Base-by-base conservation (phyloP, 768 basidiomycete genomes). In the Russula sp. region DNA sequence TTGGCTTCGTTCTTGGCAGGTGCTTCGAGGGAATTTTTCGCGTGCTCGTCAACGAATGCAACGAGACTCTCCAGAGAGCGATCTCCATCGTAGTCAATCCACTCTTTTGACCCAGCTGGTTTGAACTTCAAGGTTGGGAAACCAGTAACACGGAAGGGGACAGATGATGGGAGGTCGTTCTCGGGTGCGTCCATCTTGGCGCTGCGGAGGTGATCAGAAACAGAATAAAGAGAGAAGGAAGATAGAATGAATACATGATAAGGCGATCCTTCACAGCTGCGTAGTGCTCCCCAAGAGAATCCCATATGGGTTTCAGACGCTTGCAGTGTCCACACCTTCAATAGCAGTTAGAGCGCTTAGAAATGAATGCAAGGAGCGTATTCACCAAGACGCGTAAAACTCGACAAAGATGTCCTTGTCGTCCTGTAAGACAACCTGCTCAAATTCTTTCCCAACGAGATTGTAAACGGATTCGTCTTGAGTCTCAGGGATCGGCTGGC, bases 51-150 rank as follows among this genome's bases (percentile, higher is more conserved):
- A 45, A 95, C 77, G 73, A 94, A 97, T 53, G 88, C 82, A 61
- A 92, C 79, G 62, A 98, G 74, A 72, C 84, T 88, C 76, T 98
- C 94, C 66, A 93, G 77, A 4, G 90, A 87, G 63, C 92, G 86
- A 70, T 94, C 97, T 67, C 97, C 97, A 66, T 91, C 87, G 72
- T 95, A 98, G 73, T 97, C 93, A 57, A 95, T 77, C 78, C 95
- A 99, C 56, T 92, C 87, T 59, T 80, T 78, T 22, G 83, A 77
- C 51, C 96, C 96, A 14, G 97, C 96, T 5, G 86, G 82, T 78
- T 94, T 95, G 83, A 99, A 96, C 74, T 98, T 98, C 71, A 98
- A 73, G 6, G 97, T 98, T 8, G 97, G 96, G 88, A 93, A 94
- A 45, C 93, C 91, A 59, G 79, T 70, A 63, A 98, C 76, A 57